Conservation (phyloP, 257 asterid species). For the Schizonepeta tenuifolia region DNA sequence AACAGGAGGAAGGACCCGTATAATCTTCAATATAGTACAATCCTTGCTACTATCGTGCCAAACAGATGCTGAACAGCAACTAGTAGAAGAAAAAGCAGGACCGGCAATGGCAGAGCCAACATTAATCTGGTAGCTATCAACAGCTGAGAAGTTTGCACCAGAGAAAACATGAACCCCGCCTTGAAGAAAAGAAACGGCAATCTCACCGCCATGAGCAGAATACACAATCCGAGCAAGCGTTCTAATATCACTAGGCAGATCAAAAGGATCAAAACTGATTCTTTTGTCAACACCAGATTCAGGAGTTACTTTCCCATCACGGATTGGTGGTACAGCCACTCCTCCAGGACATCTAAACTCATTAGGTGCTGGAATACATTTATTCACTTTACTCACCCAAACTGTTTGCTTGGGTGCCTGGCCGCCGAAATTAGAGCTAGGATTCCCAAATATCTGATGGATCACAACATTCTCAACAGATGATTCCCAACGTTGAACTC, state of each 20-base stretch:
- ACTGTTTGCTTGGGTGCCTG: conserved; percentile 98
- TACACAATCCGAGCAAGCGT: conserved; percentile 95
- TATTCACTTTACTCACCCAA: conserved; percentile 93
- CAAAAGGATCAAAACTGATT: conserved; percentile 92
- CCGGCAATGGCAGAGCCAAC: conserved; percentile 95
- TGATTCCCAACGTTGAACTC: conserved; percentile 99
- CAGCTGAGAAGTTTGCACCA: conserved; percentile 72
- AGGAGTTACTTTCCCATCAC: conserved; percentile 57
- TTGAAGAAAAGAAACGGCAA: conserved; percentile 91
- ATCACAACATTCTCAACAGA: conserved; percentile 95
- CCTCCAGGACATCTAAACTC: conserved; percentile 66
- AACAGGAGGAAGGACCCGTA: conserved; percentile 94
- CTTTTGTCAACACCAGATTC: conserved; percentile 72
- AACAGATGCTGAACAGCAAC: conserved; percentile 99
- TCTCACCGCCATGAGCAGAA: conserved; percentile 99
- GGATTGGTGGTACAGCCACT: conserved; percentile 41
- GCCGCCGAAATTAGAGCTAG: conserved; percentile 79
- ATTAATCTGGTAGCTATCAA: conserved; percentile 81
- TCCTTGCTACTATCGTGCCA: conserved; percentile 90
- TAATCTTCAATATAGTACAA: conserved; percentile 79
- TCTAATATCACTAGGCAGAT: conserved; percentile 95
- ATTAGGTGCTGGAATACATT: conserved; percentile 81
- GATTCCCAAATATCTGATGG: conserved; percentile 95
- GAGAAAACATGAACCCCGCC: conserved; percentile 90
- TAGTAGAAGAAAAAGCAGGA: conserved; percentile 96